phyloP scores from a whole-genome alignment of 192 early-diverging fungal species.

The Umbelopsis ramanniana region DNA sequence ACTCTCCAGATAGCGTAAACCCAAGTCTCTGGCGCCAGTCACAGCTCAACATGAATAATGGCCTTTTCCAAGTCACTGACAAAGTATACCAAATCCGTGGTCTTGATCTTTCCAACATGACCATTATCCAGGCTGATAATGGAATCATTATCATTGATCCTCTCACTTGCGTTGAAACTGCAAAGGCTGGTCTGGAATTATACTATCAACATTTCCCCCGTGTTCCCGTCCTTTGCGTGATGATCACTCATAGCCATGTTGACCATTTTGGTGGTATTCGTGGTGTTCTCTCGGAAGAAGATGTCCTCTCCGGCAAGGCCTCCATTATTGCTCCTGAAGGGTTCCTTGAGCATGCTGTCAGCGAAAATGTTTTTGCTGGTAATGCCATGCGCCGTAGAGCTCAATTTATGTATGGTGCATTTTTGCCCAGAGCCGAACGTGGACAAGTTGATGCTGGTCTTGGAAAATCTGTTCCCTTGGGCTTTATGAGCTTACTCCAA shows the following conservation, averaged over 20 bases:
- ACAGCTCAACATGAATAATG: not conserved
- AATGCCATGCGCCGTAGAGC: constrained; percentile 19
- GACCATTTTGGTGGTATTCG: constrained; percentile 19
- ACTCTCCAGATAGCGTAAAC: not conserved
- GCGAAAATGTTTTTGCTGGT: constrained; percentile 11
- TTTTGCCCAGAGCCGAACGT: not conserved
- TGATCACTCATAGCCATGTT: constrained; percentile 17
- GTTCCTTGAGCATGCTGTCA: constrained; percentile 9
- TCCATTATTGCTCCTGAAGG: constrained; percentile 9
- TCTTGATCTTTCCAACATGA: constrained; percentile 5
- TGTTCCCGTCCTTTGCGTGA: not conserved
- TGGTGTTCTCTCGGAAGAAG: constrained; percentile 1
- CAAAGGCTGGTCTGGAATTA: not conserved
- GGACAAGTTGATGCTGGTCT: constrained; percentile 12
- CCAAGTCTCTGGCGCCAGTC: constrained; percentile 14
- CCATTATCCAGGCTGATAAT: constrained; percentile 6
- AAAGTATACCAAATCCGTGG: constrained; percentile 13
- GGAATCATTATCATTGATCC: constrained; percentile 12
- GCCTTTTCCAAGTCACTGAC: not conserved
- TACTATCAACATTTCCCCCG: not conserved
- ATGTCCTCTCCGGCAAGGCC: not conserved
- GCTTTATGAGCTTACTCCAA: not conserved
- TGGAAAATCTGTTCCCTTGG: not conserved
- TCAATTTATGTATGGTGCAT: constrained; percentile 7
- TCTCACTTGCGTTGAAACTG: not conserved